Evolutionary conservation across 805 yeast genomes (phyloP).

Genomic region (Komagataella pseudopastoris): DNA sequence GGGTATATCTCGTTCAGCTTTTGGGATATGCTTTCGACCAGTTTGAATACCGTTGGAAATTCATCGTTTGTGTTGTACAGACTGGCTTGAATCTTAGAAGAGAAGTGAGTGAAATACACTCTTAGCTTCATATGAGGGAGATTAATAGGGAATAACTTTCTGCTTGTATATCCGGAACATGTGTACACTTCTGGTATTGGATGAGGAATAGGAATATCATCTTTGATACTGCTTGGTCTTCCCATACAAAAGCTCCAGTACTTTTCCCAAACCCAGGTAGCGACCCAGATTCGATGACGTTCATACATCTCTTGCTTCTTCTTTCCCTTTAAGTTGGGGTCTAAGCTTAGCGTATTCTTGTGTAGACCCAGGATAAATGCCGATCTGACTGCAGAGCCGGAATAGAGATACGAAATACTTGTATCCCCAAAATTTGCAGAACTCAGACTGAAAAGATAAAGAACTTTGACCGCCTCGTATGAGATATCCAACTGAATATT

Average conservation of each 20-base stretch:
- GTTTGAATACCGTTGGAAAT: constrained; percentile 8
- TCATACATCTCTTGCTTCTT: constrained; percentile 5
- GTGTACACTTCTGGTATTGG: constrained; percentile 1
- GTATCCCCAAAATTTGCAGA: constrained; percentile 13
- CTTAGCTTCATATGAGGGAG: constrained; percentile 11
- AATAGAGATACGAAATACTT: constrained; percentile 9
- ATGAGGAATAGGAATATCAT: constrained; percentile 5
- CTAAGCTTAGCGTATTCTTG: constrained; percentile 1
- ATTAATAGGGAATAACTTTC: constrained; percentile 5
- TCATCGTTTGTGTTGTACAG: constrained; percentile 10
- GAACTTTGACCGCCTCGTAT: constrained; percentile 9
- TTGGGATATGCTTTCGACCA: constrained; percentile 8
- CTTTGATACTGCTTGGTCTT: constrained; percentile 9
- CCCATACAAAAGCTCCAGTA: constrained; percentile 16
- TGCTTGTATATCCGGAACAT: constrained; percentile 8
- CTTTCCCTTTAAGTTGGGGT: neutral
- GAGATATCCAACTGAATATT: constrained; percentile 8
- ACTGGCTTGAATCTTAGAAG: constrained; percentile 9
- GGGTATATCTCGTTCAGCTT: constrained; percentile 9
- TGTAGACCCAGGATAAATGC: constrained; percentile 11
- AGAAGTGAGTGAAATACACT: constrained; percentile 7
- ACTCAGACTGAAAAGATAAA: constrained; percentile 9
- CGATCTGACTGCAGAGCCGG: constrained; percentile 9
- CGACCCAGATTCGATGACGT: constrained; percentile 10
- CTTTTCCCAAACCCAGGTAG: constrained; percentile 12